Percentiles rank a stretch among this genome's conserved stretches.
Evolutionary conservation across 768 basidiomycete genomes (phyloP).

Genomic region (Kwoniella pini): DNA sequence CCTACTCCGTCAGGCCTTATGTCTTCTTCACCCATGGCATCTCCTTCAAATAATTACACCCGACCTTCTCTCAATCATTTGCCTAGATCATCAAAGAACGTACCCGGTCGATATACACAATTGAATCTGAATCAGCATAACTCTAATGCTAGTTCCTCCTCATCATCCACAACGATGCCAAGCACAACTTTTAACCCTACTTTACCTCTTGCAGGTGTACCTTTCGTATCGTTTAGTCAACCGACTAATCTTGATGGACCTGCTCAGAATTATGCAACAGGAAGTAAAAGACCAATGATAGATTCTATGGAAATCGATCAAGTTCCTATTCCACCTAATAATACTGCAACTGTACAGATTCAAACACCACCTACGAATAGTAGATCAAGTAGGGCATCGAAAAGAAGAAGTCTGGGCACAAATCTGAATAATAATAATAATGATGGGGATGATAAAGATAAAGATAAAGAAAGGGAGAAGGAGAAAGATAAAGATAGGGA

Average conservation of each 20-base stretch:
- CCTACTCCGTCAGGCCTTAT: conserved; percentile 10
- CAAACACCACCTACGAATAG: conserved; percentile 1
- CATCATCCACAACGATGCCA: background rate
- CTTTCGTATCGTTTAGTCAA: conserved; percentile 15
- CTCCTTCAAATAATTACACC: conserved; percentile 4
- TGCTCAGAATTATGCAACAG: conserved; percentile 16
- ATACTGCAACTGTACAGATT: background rate
- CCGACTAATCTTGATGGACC: background rate
- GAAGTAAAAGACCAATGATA: conserved; percentile 22
- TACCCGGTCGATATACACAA: background rate
- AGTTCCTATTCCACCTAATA: background rate
- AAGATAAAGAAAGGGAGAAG: conserved; percentile 12
- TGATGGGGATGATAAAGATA: conserved; percentile 18
- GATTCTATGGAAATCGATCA: conserved; percentile 20
- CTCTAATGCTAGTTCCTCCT: background rate
- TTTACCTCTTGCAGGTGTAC: conserved; percentile 15
- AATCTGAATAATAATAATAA: conserved; percentile 6
- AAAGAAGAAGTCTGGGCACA: conserved; percentile 32
- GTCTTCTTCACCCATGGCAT: conserved; percentile 20
- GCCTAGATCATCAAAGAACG: conserved; percentile 8
- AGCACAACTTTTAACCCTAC: conserved; percentile 15
- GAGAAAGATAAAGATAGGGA: conserved; percentile 15
- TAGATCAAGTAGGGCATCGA: conserved; percentile 22
- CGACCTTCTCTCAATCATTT: background rate
- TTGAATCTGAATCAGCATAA: conserved; percentile 4